Evolutionary conservation across 2,329 filamentous ascomycete species (phyloP).

Genomic region (Torrubiellomyces zombiae): DNA sequence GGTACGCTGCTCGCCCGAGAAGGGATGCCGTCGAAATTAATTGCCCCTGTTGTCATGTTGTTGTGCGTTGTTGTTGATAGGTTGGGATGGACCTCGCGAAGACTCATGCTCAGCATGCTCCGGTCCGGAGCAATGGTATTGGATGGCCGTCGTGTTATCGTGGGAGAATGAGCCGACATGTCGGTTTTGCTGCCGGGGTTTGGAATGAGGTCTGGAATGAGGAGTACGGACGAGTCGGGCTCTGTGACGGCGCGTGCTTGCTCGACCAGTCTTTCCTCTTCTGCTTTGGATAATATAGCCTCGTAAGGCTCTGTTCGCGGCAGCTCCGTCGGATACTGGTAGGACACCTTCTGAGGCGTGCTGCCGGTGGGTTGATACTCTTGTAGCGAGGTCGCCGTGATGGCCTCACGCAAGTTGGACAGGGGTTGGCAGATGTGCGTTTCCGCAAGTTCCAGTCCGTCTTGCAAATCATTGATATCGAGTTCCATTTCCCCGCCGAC

Average conservation of each 20-base stretch:
- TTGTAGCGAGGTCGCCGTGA: conserved; percentile 45
- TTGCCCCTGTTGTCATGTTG: conserved; percentile 20
- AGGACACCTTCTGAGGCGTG: conserved; percentile 67
- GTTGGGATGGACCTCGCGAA: conserved; percentile 40
- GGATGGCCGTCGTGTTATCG: conserved; percentile 13
- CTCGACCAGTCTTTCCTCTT: too few relatives aligned
- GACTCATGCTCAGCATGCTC: conserved; percentile 23
- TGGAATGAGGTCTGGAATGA: conserved; percentile 23
- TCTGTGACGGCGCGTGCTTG: too few relatives aligned
- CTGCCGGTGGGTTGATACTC: conserved; percentile 77
- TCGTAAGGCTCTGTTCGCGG: conserved; percentile 50
- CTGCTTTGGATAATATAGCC: conserved; percentile 23
- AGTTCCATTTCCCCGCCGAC: conserved; percentile 52
- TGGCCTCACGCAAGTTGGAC: conserved; percentile 50
- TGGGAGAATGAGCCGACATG: too few relatives aligned
- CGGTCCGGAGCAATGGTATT: conserved; percentile 11
- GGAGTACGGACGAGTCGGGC: too few relatives aligned
- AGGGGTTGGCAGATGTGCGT: conserved; percentile 52
- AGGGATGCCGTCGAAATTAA: conserved; percentile 27
- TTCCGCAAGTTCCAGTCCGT: conserved; percentile 44
- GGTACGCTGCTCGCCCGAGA: conserved; percentile 24
- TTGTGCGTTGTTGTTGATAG: too few relatives aligned
- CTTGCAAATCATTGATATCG: conserved; percentile 40
- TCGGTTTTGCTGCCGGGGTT: too few relatives aligned
- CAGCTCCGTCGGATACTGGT: conserved; percentile 63